phyloP scores from a whole-genome alignment of 306 rosid genomes.

The Argentina anserina region DNA sequence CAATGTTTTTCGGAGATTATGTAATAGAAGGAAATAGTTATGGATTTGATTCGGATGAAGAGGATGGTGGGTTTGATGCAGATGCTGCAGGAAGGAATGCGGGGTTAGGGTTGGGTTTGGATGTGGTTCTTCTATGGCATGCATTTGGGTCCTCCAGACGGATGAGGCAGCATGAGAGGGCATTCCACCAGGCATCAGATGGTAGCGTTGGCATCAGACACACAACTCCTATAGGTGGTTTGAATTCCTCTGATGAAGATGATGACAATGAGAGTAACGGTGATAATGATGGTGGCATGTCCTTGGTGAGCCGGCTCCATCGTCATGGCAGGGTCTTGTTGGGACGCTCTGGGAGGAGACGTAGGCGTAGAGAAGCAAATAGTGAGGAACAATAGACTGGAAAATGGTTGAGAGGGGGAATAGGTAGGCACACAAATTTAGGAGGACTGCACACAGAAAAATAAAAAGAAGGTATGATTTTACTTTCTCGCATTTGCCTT shows the following conservation, averaged over 20 bases:
- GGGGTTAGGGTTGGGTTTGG: conserved; percentile 66
- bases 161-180: conserved; percentile 51
- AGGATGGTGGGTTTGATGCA: conserved; percentile 48
- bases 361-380: conserved; percentile 56
- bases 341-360: conserved; percentile 83
- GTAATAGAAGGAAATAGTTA: conserved; percentile 73
- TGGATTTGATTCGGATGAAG: conserved; percentile 57
- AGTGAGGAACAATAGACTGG: conserved; percentile 21
- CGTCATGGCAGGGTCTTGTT: conserved; percentile 60
- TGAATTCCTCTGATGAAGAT: conserved; percentile 55
- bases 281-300: conserved; percentile 41
- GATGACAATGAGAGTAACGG: conserved; percentile 29
- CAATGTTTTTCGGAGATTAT: conserved; percentile 90
- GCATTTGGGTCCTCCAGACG: conserved; percentile 74
- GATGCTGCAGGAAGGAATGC: conserved; percentile 55
- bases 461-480: conserved; percentile 33
- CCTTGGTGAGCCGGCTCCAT: conserved; percentile 69
- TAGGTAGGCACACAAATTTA: conserved; percentile 34
- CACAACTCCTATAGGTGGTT: conserved; percentile 34
- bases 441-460: conserved; percentile 33
- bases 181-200: conserved; percentile 36
- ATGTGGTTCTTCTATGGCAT: conserved; percentile 77
- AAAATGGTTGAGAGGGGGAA: conserved; percentile 10
- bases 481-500: conserved; percentile 42
- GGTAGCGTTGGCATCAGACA: conserved; percentile 34